phyloP scores from a whole-genome alignment of 1,139 yeast genomes.

The Schizosaccharomyces versatilis region DNA sequence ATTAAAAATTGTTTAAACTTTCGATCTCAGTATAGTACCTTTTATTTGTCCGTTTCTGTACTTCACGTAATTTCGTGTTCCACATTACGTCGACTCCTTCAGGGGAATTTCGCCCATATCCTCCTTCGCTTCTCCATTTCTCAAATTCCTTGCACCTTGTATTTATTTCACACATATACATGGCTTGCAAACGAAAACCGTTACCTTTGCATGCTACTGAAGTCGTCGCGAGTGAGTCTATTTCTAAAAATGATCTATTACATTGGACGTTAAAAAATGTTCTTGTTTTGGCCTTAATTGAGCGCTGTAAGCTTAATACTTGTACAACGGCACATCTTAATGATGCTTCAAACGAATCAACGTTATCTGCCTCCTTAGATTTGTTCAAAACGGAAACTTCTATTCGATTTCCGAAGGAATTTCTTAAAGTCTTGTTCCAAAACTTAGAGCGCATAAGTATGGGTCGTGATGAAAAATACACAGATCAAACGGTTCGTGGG shows the following conservation, averaged over 20 bases:
- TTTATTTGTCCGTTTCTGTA: too few species aligned
- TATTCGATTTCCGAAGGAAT: slow-evolving; percentile 4
- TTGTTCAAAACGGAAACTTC: too few species aligned
- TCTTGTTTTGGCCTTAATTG: neutral
- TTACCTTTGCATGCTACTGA: neutral
- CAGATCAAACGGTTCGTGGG: slow-evolving; percentile 6
- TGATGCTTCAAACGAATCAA: too few species aligned
- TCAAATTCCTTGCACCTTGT: too few species aligned
- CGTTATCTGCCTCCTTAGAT: too few species aligned
- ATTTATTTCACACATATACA: neutral
- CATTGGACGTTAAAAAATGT: slow-evolving; percentile 1
- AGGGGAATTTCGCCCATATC: too few species aligned
- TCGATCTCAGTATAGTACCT: too few species aligned
- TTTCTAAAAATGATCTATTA: neutral
- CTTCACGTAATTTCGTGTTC: too few species aligned
- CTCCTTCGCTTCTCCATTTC: too few species aligned
- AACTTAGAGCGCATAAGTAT: slow-evolving; percentile 6
- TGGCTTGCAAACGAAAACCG: slow-evolving; percentile 1
- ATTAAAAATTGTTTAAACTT: too few species aligned
- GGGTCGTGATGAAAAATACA: slow-evolving; percentile 8
- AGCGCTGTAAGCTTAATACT: neutral
- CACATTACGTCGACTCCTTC: too few species aligned
- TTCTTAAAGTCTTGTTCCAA: slow-evolving; percentile 3
- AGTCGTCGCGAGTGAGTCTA: neutral
- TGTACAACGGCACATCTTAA: too few species aligned